phyloP scores from a whole-genome alignment of 164 flowering plant genomes.

The Kingdonia uniflora region DNA sequence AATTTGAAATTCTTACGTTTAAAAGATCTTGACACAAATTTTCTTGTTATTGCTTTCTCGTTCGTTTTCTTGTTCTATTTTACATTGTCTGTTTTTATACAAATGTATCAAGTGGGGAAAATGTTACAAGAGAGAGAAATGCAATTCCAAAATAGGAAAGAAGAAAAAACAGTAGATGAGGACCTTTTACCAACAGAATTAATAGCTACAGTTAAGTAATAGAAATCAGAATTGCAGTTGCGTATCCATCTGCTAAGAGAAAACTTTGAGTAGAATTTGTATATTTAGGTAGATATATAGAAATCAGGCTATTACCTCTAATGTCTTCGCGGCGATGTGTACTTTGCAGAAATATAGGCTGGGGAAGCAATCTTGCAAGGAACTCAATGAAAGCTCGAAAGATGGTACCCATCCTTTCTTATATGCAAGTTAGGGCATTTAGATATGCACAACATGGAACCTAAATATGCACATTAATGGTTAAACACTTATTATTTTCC shows the following conservation, averaged over 20 bases:
- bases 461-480: not conserved
- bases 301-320: not conserved
- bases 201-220: too few relatives aligned
- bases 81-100: too few relatives aligned
- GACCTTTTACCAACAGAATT: too few relatives aligned
- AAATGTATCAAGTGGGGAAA: too few relatives aligned
- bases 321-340: not conserved
- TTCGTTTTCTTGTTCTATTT: too few relatives aligned
- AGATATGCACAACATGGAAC: not conserved
- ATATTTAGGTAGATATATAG: not conserved
- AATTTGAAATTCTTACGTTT: not conserved
- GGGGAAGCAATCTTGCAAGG: constrained; percentile 88
- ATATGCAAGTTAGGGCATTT: not conserved
- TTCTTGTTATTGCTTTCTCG: not conserved
- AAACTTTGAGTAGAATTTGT: not conserved
- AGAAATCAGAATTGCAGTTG: too few relatives aligned
- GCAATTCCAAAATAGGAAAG: too few relatives aligned
- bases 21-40: not conserved
- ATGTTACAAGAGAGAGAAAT: too few relatives aligned
- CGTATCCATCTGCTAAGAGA: not conserved
- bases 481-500: not conserved
- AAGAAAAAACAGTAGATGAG: too few relatives aligned
- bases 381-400: constrained; percentile 62
- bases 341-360: constrained; percentile 75
- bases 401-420: constrained; percentile 48